Evolutionary conservation across 2,329 filamentous ascomycete species (phyloP).

Genomic region (Hypomyces perniciosus): DNA sequence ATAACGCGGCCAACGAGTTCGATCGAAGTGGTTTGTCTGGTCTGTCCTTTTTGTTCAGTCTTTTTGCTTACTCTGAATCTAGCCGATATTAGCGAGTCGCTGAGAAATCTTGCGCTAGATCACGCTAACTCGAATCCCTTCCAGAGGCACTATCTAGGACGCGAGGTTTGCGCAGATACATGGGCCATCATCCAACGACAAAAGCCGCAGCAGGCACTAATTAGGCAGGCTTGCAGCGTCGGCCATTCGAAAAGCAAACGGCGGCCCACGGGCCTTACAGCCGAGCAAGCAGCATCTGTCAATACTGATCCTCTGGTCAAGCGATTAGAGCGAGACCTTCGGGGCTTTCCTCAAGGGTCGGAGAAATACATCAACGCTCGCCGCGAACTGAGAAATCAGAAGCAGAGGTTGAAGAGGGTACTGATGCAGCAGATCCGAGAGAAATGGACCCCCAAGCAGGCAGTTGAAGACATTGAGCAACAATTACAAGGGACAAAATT

Average conservation of each 20-base stretch:
- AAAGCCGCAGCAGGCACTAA: slow-evolving; percentile 14
- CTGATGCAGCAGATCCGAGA: slow-evolving; percentile 15
- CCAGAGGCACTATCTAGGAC: slow-evolving; percentile 8
- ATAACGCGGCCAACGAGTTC: slow-evolving; percentile 9
- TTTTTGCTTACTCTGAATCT: too few species aligned
- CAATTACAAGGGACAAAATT: slow-evolving; percentile 17
- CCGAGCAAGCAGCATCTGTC: slow-evolving; percentile 13
- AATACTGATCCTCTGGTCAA: slow-evolving; percentile 11
- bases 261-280: slow-evolving; percentile 14
- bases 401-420: slow-evolving; percentile 14
- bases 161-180: slow-evolving; percentile 2
- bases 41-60: neutral
- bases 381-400: slow-evolving; percentile 11
- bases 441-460: slow-evolving; percentile 15
- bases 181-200: slow-evolving; percentile 2
- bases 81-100: neutral
- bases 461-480: slow-evolving; percentile 17
- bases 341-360: slow-evolving; percentile 1
- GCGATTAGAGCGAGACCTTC: neutral
- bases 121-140: slow-evolving; percentile 6
- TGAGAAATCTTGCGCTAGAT: slow-evolving; percentile 4
- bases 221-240: slow-evolving; percentile 17
- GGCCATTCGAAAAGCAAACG: slow-evolving; percentile 14
- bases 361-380: slow-evolving; percentile 6
- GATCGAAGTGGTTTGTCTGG: neutral